Evolutionary conservation across 306 rosid species (phyloP), one percentile per base, ranked within the genome.

Genomic region (Pterocarpus macrocarpus): DNA sequence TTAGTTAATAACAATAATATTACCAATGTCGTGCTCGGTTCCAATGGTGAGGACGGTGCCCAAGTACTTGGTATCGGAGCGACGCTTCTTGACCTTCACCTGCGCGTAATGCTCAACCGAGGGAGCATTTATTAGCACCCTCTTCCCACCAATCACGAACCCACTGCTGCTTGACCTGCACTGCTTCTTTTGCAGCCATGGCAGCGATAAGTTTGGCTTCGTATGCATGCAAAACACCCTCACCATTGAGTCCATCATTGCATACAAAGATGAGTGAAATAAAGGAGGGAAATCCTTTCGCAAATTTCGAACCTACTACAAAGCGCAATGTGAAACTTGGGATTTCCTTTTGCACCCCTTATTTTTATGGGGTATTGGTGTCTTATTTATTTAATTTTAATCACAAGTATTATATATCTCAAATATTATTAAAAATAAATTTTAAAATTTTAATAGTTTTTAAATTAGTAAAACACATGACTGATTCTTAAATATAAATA

Each of bases 21-120:
- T 85, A 88, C 89, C 91, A 43, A 96, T 90, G 73, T 96, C 99
- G 58, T 98, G 93, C 76, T 93, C 97, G 0, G 99, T 93, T 77
- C 99, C 99, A 70, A 96, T 96, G 71, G 98, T 92, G n/a, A 96
- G 94, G 8, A 96, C 98, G 8, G 90, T 93, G 9, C 98, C 99
- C 89, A 96, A 85, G 85, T 90, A 96, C 85, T 96, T 93, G 0
- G 97, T 96, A 72, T 96, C 97, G 5, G 98, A 96, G 66, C 99
- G 98, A 41, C 97, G 96, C 85, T 96, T 96, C 88, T 96, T 96
- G 65, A 96, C 93, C 89, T 93, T 96, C 28, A 96, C 98, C 88
- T 90, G 98, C 2, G 97, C 93, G 59, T 92, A 83, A 70, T 96
- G 97, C 91, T 92, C 98, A 44, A 93, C 99, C 0, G 98, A 96